Evolutionary conservation across 108 stramenopile genomes (phyloP).

Genomic region (Ochromonas danica): DNA sequence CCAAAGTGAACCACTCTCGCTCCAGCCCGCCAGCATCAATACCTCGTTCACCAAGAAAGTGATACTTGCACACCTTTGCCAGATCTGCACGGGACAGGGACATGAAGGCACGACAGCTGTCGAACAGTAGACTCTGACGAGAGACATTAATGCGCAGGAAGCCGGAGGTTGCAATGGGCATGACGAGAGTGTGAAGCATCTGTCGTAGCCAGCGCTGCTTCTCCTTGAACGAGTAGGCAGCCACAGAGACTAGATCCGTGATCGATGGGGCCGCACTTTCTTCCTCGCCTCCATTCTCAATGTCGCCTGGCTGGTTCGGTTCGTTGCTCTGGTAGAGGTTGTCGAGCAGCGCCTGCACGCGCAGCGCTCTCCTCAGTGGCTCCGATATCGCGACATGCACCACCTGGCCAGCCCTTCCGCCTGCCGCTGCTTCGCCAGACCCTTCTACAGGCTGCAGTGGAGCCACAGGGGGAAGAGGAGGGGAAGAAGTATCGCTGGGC

Average conservation of each 20-base stretch:
- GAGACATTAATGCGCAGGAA: slow-evolving; percentile 8
- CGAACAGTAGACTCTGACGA: slow-evolving; percentile 12
- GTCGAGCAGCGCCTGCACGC: no score
- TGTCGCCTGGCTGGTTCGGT: no score
- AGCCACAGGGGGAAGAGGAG: no score
- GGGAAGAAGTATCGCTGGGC: no score
- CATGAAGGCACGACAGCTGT: background rate
- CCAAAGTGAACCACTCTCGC: slow-evolving; percentile 28
- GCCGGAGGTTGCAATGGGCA: background rate
- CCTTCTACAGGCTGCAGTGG: no score
- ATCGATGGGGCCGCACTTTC: background rate
- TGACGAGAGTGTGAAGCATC: background rate
- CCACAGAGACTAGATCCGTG: background rate
- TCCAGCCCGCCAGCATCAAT: slow-evolving; percentile 35
- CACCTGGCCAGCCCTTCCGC: no score
- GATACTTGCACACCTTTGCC: slow-evolving; percentile 12
- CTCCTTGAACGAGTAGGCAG: slow-evolving; percentile 12
- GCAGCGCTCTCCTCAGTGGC: no score
- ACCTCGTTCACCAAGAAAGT: slow-evolving; percentile 28
- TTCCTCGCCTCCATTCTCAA: background rate
- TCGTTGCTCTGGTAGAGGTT: no score
- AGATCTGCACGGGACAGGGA: slow-evolving; percentile 2
- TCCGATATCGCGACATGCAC: no score
- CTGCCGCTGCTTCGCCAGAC: no score
- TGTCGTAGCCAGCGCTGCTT: slow-evolving; percentile 5